Evolutionary conservation across 2,329 filamentous ascomycete species (phyloP), one percentile per base, ranked within the genome.

Genomic region (Neofusicoccum cordaticola): DNA sequence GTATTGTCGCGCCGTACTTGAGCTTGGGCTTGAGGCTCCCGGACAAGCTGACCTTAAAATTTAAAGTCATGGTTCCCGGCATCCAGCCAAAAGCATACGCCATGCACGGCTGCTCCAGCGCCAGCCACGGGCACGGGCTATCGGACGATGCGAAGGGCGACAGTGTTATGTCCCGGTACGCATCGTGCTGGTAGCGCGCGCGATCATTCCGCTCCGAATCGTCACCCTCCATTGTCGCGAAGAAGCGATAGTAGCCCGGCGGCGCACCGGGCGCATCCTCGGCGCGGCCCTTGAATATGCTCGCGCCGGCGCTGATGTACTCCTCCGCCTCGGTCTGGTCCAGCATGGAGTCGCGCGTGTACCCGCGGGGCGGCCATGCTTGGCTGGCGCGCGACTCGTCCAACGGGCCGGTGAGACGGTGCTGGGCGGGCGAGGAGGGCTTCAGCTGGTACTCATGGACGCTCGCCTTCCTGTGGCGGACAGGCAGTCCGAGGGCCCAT

Each of bases 101-200:
- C 75, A 88, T 87, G 72, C 88, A 91, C 4, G 90, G 90, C 71
- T 92, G 89, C 72, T 93, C 90, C 31, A 92, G 80, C 1, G 89
- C 88, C 67, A 89, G 85, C 90, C 88, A 92, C 2, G 88, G 88
- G 66, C 74, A 74, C 44, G 76, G 71, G 60, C 69, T 72, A 13
- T 78, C 74, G n/a, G 68, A 70, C 15, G 71, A 66, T 11, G 69
- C 75, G 13, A 72, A 73, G 69, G 79, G 70, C 45, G 76, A 76
- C 62, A 79, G 69, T 15, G 77, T 77, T 7, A 78, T 75, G 35
- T 76, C 74, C 41, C 70, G 66, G 65, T 77, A 79, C 8, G 77
- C 72, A 22, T 72, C 67, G 47, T 75, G 72, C 63, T 72, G 73
- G 64, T 75, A 74, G 0, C 70, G 48, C 6, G 75, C 75, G 27